Base-by-base conservation (phyloP, 495 filamentous ascomycete species). In the Penicillium chermesinum region DNA sequence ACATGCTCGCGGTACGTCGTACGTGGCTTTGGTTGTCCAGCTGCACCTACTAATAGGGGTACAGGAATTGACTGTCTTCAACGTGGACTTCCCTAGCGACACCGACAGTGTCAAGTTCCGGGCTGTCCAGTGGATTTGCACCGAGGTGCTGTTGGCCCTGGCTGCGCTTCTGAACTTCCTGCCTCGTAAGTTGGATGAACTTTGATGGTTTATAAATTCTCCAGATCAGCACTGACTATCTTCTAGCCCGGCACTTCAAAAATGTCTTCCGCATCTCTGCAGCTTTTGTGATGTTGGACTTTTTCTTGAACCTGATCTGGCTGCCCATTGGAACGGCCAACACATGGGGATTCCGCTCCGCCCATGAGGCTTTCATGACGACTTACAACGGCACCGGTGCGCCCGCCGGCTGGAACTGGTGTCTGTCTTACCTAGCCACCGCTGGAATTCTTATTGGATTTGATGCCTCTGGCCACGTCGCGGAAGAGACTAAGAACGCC, bases 401-500 rank as follows among this genome's bases (percentile, higher is more conserved):
- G 3, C 74, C 76, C 1, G 60, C 65, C 15, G 77, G 72, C 12
- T 80, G 77, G 77, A 80, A 80, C 57, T 80, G 77, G 77, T 78
- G 75, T 70, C 66, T 80, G 25, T 77, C 74, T 17, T 80, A 76
- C 57, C 69, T 78, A 38, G 77, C 76, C 16, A 80, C 77, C 8
- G 77, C 77, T n/a, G 77, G 77, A 47, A 76, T 80, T 44, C 53
- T 80, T 49, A 78, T 81, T 38, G 77, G 77, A 35, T 81, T 79
- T 41, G 77, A 81, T 56, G 77, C 77, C 7, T 72, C 71, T 12
- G 76, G 75, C 14, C 76, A 80, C 51, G 72, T 80, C 44, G 73
- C 74, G 0, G 77, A 81, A 51, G 77, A 81, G 53, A 81, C 77
- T 4, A 76, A 79, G 63, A 72, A 79, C 52, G 77, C 77, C 6